Evolutionary conservation across 1,284 basidiomycete species (phyloP).

Genomic region (Irpex rosettiformis): DNA sequence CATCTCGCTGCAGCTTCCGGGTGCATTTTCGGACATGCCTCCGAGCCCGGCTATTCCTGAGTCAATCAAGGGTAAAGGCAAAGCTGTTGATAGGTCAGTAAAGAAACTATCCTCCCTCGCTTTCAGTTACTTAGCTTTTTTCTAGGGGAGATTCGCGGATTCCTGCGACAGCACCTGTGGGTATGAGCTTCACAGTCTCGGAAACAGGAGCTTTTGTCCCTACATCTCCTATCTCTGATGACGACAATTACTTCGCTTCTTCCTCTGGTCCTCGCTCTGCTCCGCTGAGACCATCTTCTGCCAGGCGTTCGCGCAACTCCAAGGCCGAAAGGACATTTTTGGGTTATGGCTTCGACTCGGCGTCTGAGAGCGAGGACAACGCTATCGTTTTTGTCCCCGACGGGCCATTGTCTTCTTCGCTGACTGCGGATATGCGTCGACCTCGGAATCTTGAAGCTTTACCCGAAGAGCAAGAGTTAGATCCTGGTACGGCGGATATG

Average conservation of each 20-base stretch:
- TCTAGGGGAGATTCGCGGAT: conserved; percentile 15
- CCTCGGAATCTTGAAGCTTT: conserved; percentile 9
- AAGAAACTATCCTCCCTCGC: background rate
- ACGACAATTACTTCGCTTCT: conserved; percentile 13
- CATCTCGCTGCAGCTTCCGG: conserved; percentile 32
- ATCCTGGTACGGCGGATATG: conserved; percentile 4
- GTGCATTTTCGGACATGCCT: conserved; percentile 34
- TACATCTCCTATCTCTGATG: conserved; percentile 5
- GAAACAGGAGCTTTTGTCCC: conserved; percentile 43
- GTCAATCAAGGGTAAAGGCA: conserved; percentile 1
- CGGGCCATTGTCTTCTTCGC: background rate
- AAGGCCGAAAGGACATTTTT: background rate
- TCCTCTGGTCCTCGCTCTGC: conserved; percentile 18
- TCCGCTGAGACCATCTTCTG: background rate
- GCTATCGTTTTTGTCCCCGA: conserved; percentile 7
- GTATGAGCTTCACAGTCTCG: conserved; percentile 35
- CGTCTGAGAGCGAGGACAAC: conserved; percentile 3
- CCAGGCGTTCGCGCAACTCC: background rate
- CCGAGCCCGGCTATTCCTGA: conserved; percentile 19
- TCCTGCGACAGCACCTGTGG: conserved; percentile 15
- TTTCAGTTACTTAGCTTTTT: background rate
- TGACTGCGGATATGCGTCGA: background rate
- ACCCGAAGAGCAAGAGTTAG: conserved; percentile 16
- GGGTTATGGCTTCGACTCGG: background rate
- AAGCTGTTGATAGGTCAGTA: background rate